Conservation (phyloP, 148 eudicot species). For the Chenopodium formosanum region DNA sequence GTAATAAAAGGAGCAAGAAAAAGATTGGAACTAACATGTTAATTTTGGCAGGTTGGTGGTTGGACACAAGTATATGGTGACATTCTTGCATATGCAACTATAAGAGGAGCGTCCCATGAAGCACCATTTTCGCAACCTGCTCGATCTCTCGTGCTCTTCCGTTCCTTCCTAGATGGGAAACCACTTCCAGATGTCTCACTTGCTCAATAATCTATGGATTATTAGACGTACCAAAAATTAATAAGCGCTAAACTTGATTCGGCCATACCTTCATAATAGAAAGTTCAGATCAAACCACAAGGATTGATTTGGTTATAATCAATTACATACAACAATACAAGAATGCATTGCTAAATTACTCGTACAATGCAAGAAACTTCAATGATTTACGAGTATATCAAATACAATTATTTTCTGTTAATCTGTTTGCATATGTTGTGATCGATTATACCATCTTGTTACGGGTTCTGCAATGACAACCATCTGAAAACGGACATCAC, state of each 20-base stretch:
- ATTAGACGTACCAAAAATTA: neutral
- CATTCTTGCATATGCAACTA: constrained; percentile 57
- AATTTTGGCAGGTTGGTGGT: constrained; percentile 56
- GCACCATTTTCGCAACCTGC: constrained; percentile 72
- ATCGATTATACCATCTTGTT: too few species aligned
- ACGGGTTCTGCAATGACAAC: too few species aligned
- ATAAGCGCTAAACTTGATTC: neutral
- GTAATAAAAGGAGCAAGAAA: neutral
- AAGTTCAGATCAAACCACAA: neutral
- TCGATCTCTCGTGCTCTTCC: constrained; percentile 59
- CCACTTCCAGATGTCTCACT: constrained; percentile 29
- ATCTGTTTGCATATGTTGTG: too few species aligned
- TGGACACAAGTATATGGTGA: constrained; percentile 70
- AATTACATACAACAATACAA: neutral
- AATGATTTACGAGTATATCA: too few species aligned
- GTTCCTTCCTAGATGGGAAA: constrained; percentile 49
- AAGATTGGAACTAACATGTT: neutral
- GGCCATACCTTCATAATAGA: neutral
- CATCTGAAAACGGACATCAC: too few species aligned
- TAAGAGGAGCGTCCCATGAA: constrained; percentile 77
- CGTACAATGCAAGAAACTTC: neutral
- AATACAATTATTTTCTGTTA: too few species aligned
- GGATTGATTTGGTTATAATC: neutral
- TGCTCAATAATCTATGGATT: neutral
- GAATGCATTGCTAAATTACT: neutral